Evolutionary conservation across 495 filamentous ascomycete genomes (phyloP), one percentile per base, ranked within the genome.

Genomic region (Aspergillus asperescens): DNA sequence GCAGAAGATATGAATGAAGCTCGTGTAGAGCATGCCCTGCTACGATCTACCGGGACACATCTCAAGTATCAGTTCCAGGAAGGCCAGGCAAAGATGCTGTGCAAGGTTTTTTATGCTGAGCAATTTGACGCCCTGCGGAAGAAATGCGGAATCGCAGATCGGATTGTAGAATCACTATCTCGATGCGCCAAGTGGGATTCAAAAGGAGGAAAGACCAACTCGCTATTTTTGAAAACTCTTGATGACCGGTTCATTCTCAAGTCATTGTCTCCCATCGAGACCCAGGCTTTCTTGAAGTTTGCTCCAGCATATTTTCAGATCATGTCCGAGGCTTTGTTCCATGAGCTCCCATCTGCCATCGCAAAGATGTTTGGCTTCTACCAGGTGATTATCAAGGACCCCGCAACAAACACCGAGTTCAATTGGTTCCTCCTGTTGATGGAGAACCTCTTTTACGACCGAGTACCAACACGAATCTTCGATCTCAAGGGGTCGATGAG

Each of bases 311-410:
- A 99, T 70, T 99, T 99, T 66, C 86, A 88, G 55, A 89, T 97
- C 60, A 96, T 96, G 89, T 86, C 89, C 12, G 86, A 97, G 64
- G 90, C 89, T 1, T 78, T 99, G 20, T 99, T 97, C 71, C 90
- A 96, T 58, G 93, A 96, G 58, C 77, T 99, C 5, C 93, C 93
- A 2, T 93, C 90, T 8, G 94, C 95, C 13, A 97, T 99, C 59
- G 93, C 93, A 9, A 99, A 99, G 72, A 97, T 99, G 94, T 81
- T 97, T 40, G 93, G 93, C 2, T 96, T 99, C 70, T 99, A 95
- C 68, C 92, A 97, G 59, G 85, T 99, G 54, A 83, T 87, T 57
- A 96, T 99, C 72, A 95, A 93, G 69, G 97, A 97, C 60, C 88
- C 92, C 0, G 78, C 82, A 5, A 96, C 92, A 0, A 90, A 90